Evolutionary conservation across 2,329 filamentous ascomycete genomes (phyloP), one percentile per base, ranked within the genome.

Genomic region (Lasiodiplodia sp.): DNA sequence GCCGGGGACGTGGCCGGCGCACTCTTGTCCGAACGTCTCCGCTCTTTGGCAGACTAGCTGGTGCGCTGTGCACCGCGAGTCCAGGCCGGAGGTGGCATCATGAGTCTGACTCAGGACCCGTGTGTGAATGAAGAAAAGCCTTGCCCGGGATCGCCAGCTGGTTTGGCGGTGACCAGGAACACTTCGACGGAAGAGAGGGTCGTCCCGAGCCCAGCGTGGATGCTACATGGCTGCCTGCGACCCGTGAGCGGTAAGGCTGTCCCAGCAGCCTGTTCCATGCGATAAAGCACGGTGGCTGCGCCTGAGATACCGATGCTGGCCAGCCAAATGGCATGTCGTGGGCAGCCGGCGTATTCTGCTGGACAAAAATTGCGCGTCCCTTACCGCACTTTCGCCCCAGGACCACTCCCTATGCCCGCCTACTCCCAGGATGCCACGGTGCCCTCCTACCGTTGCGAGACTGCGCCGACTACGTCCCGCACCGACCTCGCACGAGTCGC

Each of bases 171-270:
- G 60, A 64, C 60, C 47, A 49, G 60, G 60, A 64, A 64, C 28
- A n/a, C 60, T 52, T 37, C 44, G 60, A 64, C 60, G 60, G 60
- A 52, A 64, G 60, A 53, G 60, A 64, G 60, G 60, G 60, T 64
- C 60, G 60, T 64, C 60, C 60, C 60, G 60, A 64, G 60, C 18
- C 60, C 60, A 64, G 60, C 60, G 47, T 52, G 47, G 44, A 64
- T 64, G 60, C 60, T 49, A 25, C 44, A 64, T 52, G 60, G 47
- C 60, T 21, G 47, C 38, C 44, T 21, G 47, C 25, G 60, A 52
- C 7, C 58, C 57, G 38, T 60, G 57, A 47, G 57, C 23, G 44
- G 40, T 63, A 64, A 64, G 60, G 44, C 47, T 64, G 60, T 21
- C 44, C 60, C 47, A 64, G 37, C 60, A n/a, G n/a, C 60, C 28